Evolutionary conservation across 805 yeast genomes (phyloP), one percentile per base, ranked within the genome.

Genomic region (Wickerhamomyces subpelliculosus): DNA sequence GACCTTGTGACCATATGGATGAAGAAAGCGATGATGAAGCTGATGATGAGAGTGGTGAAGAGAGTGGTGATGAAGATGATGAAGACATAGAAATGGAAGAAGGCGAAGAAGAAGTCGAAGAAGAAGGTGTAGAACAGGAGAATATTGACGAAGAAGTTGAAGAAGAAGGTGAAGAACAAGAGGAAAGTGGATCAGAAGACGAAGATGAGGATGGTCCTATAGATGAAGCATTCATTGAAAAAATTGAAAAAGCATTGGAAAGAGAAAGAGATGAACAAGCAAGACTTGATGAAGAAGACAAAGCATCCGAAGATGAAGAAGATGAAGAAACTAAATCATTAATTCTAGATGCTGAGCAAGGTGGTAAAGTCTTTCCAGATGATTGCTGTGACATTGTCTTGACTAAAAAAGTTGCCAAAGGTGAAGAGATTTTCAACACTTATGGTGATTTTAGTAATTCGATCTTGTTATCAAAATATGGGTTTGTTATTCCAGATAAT

Each of bases 361-460:
- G 60, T 31, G 50, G 38, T 8, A 53, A 52, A 20, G 44, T 69
- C 4, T 43, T 54, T 4, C 64, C 73, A 2, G 71, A 69, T 37
- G 73, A 75, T 41, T 80, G 88, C 45, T 85, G 95, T 48, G 96
- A 87, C 48, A 75, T 88, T 12, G 67, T 74, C 0, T 51, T 80
- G 3, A 63, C 67, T 16, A 55, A 54, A 12, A 52, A 59, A 2
- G 73, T 84, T 1, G 36, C 49, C 1, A 53, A 60, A 25, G 75
- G 76, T 8, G 56, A 65, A 11, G 96, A 90, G 52, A 52, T 90
- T 12, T 84, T 79, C 65, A 88, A 86, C 60, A 78, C 93, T 0
- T 89, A 88, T 50, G 97, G 96, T 0, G 81, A 78, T 21, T 65
- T 81, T 28, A 61, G 80, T 13, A 86, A 84, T 47, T 67, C 83